A percentile compares a stretch with the other conserved stretches of the same genome.
Evolutionary conservation across 2,329 filamentous ascomycete species (phyloP).

Genomic region (Leptographium procerum): DNA sequence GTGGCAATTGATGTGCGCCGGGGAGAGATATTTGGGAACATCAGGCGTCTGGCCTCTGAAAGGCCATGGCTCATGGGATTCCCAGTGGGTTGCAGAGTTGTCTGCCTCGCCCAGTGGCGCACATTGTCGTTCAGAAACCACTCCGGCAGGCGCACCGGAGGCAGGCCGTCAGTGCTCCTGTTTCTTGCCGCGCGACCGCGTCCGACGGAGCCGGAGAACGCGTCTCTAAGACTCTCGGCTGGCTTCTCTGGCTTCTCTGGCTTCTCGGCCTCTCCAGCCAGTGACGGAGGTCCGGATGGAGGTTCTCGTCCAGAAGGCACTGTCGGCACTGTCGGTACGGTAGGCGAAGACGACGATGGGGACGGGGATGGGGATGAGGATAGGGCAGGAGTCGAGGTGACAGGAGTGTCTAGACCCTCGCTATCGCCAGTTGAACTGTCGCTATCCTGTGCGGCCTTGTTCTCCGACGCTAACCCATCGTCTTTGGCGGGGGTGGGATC

Average conservation of each 20-base stretch:
- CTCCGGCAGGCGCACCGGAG: slow-evolving; percentile 42
- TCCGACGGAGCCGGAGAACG: not conserved
- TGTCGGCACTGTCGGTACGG: not conserved
- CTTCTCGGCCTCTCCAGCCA: not conserved
- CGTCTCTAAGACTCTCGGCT: not conserved
- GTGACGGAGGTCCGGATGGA: not conserved
- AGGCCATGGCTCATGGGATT: slow-evolving; percentile 12
- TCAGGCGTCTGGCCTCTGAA: slow-evolving; percentile 8
- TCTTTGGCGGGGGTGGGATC: not conserved
- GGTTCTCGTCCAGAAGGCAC: not conserved
- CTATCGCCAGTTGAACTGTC: not conserved
- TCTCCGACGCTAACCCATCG: not conserved
- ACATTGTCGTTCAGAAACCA: slow-evolving; percentile 46
- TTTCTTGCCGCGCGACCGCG: not conserved
- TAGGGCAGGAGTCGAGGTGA: not conserved
- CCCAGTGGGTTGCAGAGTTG: not conserved
- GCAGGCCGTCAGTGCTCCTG: slow-evolving; percentile 16
- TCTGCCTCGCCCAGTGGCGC: slow-evolving; percentile 9
- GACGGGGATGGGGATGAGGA: not conserved
- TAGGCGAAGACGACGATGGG: not conserved
- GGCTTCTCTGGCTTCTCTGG: not conserved
- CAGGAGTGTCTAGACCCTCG: not conserved
- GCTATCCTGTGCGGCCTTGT: not conserved
- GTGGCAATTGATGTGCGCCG: not conserved
- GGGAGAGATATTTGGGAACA: slow-evolving; percentile 2